Evolutionary conservation across 352 stramenopile genomes (phyloP).

Genomic region (Pythium phragmitis): DNA sequence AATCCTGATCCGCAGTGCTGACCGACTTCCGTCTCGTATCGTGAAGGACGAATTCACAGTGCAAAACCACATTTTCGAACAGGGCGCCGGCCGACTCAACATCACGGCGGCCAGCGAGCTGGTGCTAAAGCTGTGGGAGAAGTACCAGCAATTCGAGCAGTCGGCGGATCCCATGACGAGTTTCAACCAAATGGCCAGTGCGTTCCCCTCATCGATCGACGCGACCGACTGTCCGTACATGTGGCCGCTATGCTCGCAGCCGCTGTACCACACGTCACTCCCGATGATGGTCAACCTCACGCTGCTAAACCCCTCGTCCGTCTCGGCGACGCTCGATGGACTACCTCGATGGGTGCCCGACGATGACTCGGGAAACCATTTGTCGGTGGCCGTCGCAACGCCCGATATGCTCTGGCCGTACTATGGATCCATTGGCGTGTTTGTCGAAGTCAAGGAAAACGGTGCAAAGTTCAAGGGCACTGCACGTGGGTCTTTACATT

Average conservation of each 20-base stretch:
- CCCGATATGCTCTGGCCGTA: slow-evolving; percentile 64
- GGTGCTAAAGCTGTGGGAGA: slow-evolving; percentile 41
- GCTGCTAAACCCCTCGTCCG: slow-evolving; percentile 59
- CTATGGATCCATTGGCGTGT: slow-evolving; percentile 67
- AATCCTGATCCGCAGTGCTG: slow-evolving; percentile 56
- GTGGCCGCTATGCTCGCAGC: slow-evolving; percentile 84
- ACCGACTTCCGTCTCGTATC: slow-evolving; percentile 36
- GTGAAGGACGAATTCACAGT: slow-evolving; percentile 40
- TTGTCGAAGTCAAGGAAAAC: slow-evolving; percentile 57
- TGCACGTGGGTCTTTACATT: slow-evolving; percentile 38
- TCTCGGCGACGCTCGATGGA: slow-evolving; percentile 46
- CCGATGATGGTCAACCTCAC: slow-evolving; percentile 87
- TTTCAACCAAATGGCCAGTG: slow-evolving; percentile 31
- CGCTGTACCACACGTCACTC: slow-evolving; percentile 68
- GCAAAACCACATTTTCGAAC: slow-evolving; percentile 84
- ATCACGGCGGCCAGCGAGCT: slow-evolving; percentile 53
- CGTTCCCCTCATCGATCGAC: slow-evolving; percentile 69
- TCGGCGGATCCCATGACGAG: slow-evolving; percentile 14
- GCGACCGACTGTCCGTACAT: slow-evolving; percentile 82
- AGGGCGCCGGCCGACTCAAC: slow-evolving; percentile 77
- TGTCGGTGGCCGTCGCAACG: slow-evolving; percentile 50
- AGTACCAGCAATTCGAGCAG: slow-evolving; percentile 21
- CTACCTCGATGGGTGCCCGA: slow-evolving; percentile 50
- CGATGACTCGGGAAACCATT: slow-evolving; percentile 41
- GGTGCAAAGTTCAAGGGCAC: slow-evolving; percentile 40